Base-by-base conservation (phyloP, 768 basidiomycete species). In the Tricholoma furcatifolium region DNA sequence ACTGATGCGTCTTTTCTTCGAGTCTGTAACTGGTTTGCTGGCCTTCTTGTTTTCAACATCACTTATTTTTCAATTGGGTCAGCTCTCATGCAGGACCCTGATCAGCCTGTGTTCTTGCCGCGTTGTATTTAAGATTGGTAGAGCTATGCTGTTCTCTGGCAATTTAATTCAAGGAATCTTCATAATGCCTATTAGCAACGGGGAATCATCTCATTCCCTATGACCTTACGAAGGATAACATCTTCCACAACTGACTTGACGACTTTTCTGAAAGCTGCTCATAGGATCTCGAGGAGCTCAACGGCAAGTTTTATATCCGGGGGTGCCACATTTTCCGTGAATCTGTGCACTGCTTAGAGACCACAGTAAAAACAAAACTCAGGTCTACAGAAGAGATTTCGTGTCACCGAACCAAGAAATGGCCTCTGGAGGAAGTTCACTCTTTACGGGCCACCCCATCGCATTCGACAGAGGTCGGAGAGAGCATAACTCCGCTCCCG, bases 151-250 rank as follows among this genome's bases (percentile, higher is more conserved):
- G 14, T 20, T 41, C 17, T 5, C 32, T 12, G n/a, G 27, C 14
- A 15, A 10, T 7, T 38, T 31, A 41, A 20, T 32, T 5, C 40
- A 27, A 17, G 31, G 15, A 30, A 20, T 31, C 17, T 34, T 27
- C 14, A 10, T 6, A 2, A 50, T 45, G 15, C 15, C 35, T 30
- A 14, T 11, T 52, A 80, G 79, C 64, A 3, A 75, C 82, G 70
- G 78, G 82, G 52, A 70, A 67, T 43, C 76, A 74, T 21, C 74
- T 78, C 27, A 62, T 73, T 5, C 72, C 72, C 4, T 80, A 78
- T 53, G 67, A 69, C 5, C 69, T 76, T 48, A 57, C 62, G 4
- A 63, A 62, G 21, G 62, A 68, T 24, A 61, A 69, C 15, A 65
- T 65, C 15, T 66, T 79, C 47, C 68, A 68, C 24, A 55, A 64